These are phyloP conservation scores for Saccharomyces hybrid DNA, from an alignment of 1,139 yeast species.

Conservation along the genomic window DNA sequence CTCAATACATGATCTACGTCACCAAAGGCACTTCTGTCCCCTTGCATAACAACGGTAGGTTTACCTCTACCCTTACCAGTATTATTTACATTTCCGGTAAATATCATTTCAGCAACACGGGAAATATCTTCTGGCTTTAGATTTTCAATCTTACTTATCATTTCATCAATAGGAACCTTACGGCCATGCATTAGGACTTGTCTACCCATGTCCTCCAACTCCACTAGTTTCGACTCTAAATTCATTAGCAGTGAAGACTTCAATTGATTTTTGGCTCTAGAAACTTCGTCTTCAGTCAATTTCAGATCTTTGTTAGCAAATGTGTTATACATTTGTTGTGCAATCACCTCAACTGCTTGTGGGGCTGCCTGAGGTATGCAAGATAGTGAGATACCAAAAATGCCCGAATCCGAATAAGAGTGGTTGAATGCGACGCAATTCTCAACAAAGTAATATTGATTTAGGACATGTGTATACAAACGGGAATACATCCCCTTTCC, in stretches of 20 bases:
- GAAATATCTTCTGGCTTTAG: slow-evolving; percentile 62
- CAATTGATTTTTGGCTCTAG: slow-evolving; percentile 86
- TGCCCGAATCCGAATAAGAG: slow-evolving; percentile 81
- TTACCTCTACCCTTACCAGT: slow-evolving; percentile 48
- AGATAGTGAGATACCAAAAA: slow-evolving; percentile 81
- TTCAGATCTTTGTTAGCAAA: slow-evolving; percentile 49
- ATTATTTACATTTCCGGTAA: slow-evolving; percentile 56
- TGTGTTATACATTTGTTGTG: slow-evolving; percentile 62
- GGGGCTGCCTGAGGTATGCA: slow-evolving; percentile 83
- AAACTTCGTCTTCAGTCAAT: slow-evolving; percentile 63
- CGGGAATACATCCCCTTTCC: slow-evolving; percentile 98
- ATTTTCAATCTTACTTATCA: slow-evolving; percentile 68
- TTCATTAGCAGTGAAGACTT: slow-evolving; percentile 88
- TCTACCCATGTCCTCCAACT: slow-evolving; percentile 89
- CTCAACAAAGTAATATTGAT: slow-evolving; percentile 86
- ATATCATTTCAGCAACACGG: slow-evolving; percentile 65
- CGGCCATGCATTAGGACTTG: slow-evolving; percentile 82
- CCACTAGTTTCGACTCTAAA: slow-evolving; percentile 83
- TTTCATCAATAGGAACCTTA: slow-evolving; percentile 71
- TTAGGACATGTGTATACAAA: slow-evolving; percentile 81
- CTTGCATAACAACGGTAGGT: slow-evolving; percentile 85
- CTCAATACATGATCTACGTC: slow-evolving; percentile 63
- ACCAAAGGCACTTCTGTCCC: slow-evolving; percentile 77
- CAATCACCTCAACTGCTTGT: slow-evolving; percentile 71
- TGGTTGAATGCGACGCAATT: slow-evolving; percentile 85